A percentile compares a stretch with the other conserved stretches of the same genome.
Conservation (phyloP, 306 rosid species). For the Acacia acuminata region DNA sequence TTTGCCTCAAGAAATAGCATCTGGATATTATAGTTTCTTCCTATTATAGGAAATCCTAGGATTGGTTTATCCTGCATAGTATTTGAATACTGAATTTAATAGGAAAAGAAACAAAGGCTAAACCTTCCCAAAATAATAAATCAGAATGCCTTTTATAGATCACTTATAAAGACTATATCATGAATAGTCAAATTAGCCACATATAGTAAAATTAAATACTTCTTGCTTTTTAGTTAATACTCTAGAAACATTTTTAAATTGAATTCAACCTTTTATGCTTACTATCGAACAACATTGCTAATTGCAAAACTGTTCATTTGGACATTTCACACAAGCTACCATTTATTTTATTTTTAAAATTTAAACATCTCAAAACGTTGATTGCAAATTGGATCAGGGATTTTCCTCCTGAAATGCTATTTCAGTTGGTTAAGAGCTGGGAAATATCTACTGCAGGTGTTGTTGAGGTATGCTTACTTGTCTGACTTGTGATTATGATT, state of each 20-base stretch:
- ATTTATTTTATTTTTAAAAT: slow-evolving; percentile 13
- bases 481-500: slow-evolving; percentile 25
- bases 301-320: not conserved
- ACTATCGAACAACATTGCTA: not conserved
- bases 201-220: slow-evolving; percentile 11
- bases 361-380: slow-evolving; percentile 19
- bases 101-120: slow-evolving; percentile 21
- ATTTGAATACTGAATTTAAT: not conserved
- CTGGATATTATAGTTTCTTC: slow-evolving; percentile 1
- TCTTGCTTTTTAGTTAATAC: slow-evolving; percentile 6
- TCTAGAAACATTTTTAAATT: slow-evolving; percentile 10
- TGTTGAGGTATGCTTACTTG: slow-evolving; percentile 61
- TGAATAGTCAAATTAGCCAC: slow-evolving; percentile 1
- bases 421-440: slow-evolving; percentile 73
- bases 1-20: slow-evolving; percentile 7
- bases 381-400: slow-evolving; percentile 60
- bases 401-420: slow-evolving; percentile 60
- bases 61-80: not conserved
- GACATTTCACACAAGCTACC: not conserved
- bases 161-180: not conserved
- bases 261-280: slow-evolving; percentile 4
- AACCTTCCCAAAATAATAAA: not conserved
- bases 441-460: slow-evolving; percentile 55
- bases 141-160: slow-evolving; percentile 8
- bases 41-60: slow-evolving; percentile 10